Conservation (phyloP, 2,329 filamentous ascomycete genomes). For the Sarocladium kiliense region DNA sequence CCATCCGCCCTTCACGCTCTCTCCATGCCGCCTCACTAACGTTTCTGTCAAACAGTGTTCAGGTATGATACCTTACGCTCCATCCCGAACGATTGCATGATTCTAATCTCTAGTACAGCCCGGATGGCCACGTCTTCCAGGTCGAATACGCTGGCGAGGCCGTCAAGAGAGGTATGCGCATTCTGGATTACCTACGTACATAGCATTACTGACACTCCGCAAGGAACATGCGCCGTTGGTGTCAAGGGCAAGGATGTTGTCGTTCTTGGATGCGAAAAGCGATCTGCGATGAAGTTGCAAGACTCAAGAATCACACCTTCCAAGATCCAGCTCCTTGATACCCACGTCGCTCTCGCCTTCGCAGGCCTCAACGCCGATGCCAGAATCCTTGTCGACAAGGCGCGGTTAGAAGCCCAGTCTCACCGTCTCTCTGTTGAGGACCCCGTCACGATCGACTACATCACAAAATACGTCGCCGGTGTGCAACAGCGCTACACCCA, state of each 20-base stretch:
- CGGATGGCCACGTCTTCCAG: constrained; percentile 99
- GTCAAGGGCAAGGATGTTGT: constrained; percentile 95
- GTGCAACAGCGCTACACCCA: constrained; percentile 99
- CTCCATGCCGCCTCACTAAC: constrained; percentile 31
- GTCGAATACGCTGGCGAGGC: constrained; percentile 99
- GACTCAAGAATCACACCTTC: constrained; percentile 98
- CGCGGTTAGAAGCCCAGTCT: constrained; percentile 92
- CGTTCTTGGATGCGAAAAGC: constrained; percentile 96
- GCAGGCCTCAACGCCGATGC: constrained; percentile 97
- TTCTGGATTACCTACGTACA: neutral
- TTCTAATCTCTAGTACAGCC: constrained; percentile 60
- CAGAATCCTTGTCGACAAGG: constrained; percentile 96
- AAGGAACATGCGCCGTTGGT: constrained; percentile 94
- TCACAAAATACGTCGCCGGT: constrained; percentile 96
- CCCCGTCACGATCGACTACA: constrained; percentile 96
- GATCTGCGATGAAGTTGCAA: constrained; percentile 98
- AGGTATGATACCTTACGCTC: constrained; percentile 45
- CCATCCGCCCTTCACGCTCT: constrained; percentile 18
- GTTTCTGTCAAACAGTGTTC: constrained; percentile 60
- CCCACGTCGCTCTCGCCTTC: constrained; percentile 94
- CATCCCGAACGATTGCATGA: neutral
- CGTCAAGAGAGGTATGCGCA: constrained; percentile 81
- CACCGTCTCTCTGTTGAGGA: constrained; percentile 97
- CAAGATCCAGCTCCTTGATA: constrained; percentile 95
- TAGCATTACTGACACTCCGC: neutral